phyloP scores from a whole-genome alignment of 345 rosid genomes.

The Eutrema yunnanense region DNA sequence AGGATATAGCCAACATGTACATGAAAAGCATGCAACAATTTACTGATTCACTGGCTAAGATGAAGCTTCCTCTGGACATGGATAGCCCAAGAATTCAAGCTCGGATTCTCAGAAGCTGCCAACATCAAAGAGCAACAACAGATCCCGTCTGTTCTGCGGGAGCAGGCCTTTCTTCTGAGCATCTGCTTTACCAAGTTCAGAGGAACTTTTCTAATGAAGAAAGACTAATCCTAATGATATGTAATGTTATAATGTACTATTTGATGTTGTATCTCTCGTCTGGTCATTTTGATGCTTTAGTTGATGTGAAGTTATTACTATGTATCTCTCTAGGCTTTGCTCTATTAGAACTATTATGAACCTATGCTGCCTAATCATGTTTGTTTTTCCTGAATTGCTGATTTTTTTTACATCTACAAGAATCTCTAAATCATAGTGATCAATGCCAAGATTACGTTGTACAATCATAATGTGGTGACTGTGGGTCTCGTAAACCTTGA shows the following conservation, averaged over 20 bases:
- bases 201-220: slow-evolving; percentile 40
- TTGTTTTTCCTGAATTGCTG: slow-evolving; percentile 1
- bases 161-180: slow-evolving; percentile 22
- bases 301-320: slow-evolving; percentile 41
- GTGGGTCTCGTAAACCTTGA: no score
- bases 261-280: slow-evolving; percentile 55
- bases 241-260: slow-evolving; percentile 48
- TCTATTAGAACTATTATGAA: slow-evolving; percentile 42
- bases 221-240: slow-evolving; percentile 66
- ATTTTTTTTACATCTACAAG: slow-evolving; percentile 27
- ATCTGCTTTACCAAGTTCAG: slow-evolving; percentile 20
- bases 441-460: slow-evolving; percentile 25
- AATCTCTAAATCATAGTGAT: slow-evolving; percentile 24
- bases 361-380: slow-evolving; percentile 27
- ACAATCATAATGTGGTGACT: slow-evolving; percentile 4
- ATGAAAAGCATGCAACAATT: slow-evolving; percentile 99
- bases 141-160: slow-evolving; percentile 89
- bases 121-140: slow-evolving; percentile 55
- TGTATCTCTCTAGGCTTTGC: slow-evolving; percentile 35
- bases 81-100: no score
- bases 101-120: slow-evolving; percentile 60
- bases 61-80: no score
- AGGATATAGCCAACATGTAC: slow-evolving; percentile 91
- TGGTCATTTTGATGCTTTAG: slow-evolving; percentile 44
- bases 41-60: slow-evolving; percentile 94